A percentile compares a stretch with the other conserved stretches of the same genome.
Evolutionary conservation across 2,329 filamentous ascomycete genomes (phyloP).

Genomic region (Emmonsia crescens): DNA sequence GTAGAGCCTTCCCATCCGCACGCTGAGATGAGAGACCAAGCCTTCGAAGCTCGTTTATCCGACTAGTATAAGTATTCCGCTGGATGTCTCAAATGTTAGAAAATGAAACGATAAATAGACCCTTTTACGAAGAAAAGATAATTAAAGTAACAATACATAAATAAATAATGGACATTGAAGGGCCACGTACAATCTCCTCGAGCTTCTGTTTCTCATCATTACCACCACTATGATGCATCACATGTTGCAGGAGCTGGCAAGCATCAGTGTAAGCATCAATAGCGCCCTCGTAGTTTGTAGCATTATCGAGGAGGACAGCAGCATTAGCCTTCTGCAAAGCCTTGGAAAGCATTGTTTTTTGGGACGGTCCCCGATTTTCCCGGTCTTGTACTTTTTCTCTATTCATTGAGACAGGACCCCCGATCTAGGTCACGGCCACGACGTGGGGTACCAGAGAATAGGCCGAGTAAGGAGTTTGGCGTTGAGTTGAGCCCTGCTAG

Average conservation of each 20-base stretch:
- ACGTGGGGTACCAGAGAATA: background rate
- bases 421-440: background rate
- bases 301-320: conserved; percentile 90
- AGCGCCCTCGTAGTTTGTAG: conserved; percentile 84
- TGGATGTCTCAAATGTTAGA: conserved; percentile 27
- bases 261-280: conserved; percentile 86
- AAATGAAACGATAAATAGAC: background rate
- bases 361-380: conserved; percentile 47
- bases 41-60: conserved; percentile 75
- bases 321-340: conserved; percentile 92
- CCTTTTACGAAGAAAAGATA: background rate
- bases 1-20: conserved; percentile 61
- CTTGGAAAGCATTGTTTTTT: conserved; percentile 95
- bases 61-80: conserved; percentile 80
- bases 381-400: conserved; percentile 14
- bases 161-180: background rate
- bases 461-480: background rate
- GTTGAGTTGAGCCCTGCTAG: background rate
- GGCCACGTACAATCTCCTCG: conserved; percentile 68
- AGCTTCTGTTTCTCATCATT: conserved; percentile 76
- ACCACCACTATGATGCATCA: conserved; percentile 73
- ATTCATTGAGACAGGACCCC: background rate
- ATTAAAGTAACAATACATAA: background rate
- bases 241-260: conserved; percentile 75
- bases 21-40: conserved; percentile 45